phyloP scores from a whole-genome alignment of 164 flowering plant genomes.

The Chimonanthus salicifolius region DNA sequence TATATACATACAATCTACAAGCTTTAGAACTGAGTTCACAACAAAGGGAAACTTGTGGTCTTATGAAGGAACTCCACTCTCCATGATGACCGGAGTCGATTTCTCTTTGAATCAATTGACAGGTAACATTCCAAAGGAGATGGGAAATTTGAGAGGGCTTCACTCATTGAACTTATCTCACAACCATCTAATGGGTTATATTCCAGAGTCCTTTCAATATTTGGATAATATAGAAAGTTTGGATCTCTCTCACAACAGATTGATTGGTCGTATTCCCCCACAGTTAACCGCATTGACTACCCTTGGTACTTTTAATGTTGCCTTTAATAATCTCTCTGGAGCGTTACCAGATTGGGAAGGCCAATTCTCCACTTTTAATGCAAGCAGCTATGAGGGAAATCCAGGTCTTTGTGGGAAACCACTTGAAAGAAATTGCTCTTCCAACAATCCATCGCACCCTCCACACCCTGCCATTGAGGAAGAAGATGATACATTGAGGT shows the following conservation, averaged over 20 bases:
- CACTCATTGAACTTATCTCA: slow-evolving; percentile 5
- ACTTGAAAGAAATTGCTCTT: neutral
- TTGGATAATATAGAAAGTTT: slow-evolving; percentile 5
- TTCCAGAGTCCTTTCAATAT: neutral
- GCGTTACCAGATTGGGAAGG: neutral
- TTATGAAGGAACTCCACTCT: neutral
- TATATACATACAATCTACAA: too few relatives aligned
- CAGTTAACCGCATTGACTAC: neutral
- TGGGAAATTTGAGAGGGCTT: neutral
- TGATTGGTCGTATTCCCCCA: neutral
- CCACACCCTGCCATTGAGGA: neutral
- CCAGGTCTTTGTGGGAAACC: slow-evolving; percentile 1
- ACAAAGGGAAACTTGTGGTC: neutral
- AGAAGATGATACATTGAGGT: neutral
- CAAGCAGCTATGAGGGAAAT: neutral
- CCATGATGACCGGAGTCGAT: slow-evolving; percentile 5
- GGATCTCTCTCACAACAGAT: slow-evolving; percentile 5
- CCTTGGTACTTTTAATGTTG: neutral
- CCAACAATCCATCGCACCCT: neutral
- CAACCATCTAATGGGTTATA: neutral
- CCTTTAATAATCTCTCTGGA: slow-evolving; percentile 5
- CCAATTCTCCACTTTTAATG: neutral
- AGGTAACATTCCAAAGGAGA: slow-evolving; percentile 1
- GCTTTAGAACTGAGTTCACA: neutral
- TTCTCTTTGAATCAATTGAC: slow-evolving; percentile 6